Base-by-base conservation (phyloP, 139 green algal genomes). In the Micractinium sp. region DNA sequence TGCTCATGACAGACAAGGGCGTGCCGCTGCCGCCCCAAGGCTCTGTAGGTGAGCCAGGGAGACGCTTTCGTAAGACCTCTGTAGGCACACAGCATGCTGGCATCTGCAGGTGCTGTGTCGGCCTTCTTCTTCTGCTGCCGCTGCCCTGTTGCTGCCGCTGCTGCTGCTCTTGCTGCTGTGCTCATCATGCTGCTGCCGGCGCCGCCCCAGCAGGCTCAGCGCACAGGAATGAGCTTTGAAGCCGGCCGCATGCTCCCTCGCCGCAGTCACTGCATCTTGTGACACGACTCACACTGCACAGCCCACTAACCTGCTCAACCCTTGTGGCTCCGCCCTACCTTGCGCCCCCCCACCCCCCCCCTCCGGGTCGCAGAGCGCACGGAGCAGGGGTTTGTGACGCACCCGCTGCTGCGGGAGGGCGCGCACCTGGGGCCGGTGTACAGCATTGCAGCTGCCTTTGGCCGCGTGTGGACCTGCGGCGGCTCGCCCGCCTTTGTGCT, bases 391-490 rank as follows among this genome's bases (percentile, higher is more conserved):
- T 81, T 91, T 85, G 25, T 82, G 35, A 22, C 14, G 13, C 87
- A 89, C 35, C 67, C 56, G 0, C 29, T 75, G 20, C 47, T 60
- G 18, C 63, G 73, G 41, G 86, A 91, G 66, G 63, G 35, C 0
- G 92, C 92, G 3, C 93, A 95, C 82, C 79, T 81, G 33, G 93
- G 92, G n/a, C 73, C 87, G 3, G 88, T 95, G 56, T 79, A 69
- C 25, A 69, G 81, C 16, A 69, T 95, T 15, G 74, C 88, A 1
- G 90, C 85, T 19, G 88, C 92, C 0, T 76, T 36, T 31, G 83
- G 85, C 12, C 77, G 90, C 1, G 88, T 95, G 36, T 94, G 85
- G 88, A 94, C 92, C 5, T 81, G 82, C 33, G 93, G 93, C 25
- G 90, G 93, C 31, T 77, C n/a, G 18, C 18, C 38, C 29, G 77